phyloP scores from a whole-genome alignment of 257 asterid species.

The Solanum microdontum region DNA sequence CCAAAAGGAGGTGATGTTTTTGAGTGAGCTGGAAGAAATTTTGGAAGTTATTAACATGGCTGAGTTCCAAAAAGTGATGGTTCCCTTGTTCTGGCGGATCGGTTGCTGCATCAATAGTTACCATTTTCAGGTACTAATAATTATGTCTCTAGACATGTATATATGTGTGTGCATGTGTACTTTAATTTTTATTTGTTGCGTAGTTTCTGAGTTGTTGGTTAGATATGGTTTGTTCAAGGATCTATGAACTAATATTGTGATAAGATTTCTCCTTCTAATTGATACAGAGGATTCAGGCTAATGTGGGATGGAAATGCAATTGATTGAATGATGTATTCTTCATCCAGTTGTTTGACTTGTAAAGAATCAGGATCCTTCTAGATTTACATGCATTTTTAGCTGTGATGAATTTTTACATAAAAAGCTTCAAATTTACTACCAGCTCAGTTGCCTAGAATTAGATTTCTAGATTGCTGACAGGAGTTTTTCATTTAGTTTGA shows the following conservation, averaged over 20 bases:
- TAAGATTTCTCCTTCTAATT: background rate
- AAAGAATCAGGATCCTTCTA: background rate
- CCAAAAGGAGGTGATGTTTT: slow-evolving; percentile 83
- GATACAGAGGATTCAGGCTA: background rate
- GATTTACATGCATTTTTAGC: background rate
- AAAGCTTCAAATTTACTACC: background rate
- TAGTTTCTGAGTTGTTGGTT: background rate
- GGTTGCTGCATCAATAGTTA: slow-evolving; percentile 57
- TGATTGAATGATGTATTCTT: background rate
- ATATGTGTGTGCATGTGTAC: background rate
- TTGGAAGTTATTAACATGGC: slow-evolving; percentile 55
- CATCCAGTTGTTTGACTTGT: background rate
- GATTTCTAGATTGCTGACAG: background rate
- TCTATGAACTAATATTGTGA: background rate
- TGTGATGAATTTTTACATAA: background rate
- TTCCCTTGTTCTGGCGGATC: slow-evolving; percentile 63
- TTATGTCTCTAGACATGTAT: background rate
- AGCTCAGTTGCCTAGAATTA: background rate
- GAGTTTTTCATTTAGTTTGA: background rate
- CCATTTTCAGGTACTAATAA: slow-evolving; percentile 63
- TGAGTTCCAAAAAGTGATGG: slow-evolving; percentile 72
- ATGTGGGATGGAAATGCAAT: background rate
- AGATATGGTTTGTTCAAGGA: background rate
- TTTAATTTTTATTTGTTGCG: background rate
- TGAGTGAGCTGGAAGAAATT: slow-evolving; percentile 83